These are phyloP conservation scores for Erysimum cheiranthoides DNA, from an alignment of 345 rosid species.

Conservation along the genomic window DNA sequence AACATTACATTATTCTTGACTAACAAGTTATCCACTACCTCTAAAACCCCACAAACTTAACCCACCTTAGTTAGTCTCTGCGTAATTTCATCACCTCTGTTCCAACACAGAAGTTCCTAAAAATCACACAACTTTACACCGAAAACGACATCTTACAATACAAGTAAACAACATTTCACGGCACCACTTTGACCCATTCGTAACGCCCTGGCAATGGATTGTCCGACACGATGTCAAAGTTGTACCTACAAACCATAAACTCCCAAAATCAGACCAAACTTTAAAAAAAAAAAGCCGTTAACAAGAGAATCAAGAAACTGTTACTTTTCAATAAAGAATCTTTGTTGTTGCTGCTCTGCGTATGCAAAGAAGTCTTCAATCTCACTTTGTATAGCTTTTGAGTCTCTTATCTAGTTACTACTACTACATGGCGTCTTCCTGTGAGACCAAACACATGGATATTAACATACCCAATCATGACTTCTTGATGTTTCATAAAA, in stretches of 20 bases:
- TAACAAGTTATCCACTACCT: constrained; percentile 37
- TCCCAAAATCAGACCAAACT: neutral
- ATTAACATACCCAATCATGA: too few relatives aligned
- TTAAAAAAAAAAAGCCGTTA: too few relatives aligned
- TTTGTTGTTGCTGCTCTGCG: constrained; percentile 63
- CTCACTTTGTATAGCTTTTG: constrained; percentile 54
- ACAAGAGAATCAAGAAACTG: neutral
- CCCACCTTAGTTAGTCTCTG: constrained; percentile 48
- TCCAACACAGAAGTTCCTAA: constrained; percentile 43
- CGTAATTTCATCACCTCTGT: constrained; percentile 46
- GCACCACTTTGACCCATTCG: constrained; percentile 71
- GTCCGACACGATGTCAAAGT: constrained; percentile 76
- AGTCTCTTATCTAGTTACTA: constrained; percentile 47
- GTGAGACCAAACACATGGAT: too few relatives aligned
- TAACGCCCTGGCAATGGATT: constrained; percentile 78
- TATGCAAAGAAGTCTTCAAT: constrained; percentile 75
- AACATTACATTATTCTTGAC: constrained; percentile 40
- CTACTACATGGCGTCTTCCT: too few relatives aligned
- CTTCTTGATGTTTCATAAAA: too few relatives aligned
- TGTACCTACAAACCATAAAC: constrained; percentile 59
- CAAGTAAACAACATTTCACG: too few relatives aligned
- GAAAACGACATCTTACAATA: too few relatives aligned
- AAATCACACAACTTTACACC: constrained; percentile 49
- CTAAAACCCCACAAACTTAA: constrained; percentile 14
- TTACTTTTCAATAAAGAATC: constrained; percentile 67